Conservation (phyloP, 192 early-diverging fungal genomes). For the Neocallimastix lanati region DNA sequence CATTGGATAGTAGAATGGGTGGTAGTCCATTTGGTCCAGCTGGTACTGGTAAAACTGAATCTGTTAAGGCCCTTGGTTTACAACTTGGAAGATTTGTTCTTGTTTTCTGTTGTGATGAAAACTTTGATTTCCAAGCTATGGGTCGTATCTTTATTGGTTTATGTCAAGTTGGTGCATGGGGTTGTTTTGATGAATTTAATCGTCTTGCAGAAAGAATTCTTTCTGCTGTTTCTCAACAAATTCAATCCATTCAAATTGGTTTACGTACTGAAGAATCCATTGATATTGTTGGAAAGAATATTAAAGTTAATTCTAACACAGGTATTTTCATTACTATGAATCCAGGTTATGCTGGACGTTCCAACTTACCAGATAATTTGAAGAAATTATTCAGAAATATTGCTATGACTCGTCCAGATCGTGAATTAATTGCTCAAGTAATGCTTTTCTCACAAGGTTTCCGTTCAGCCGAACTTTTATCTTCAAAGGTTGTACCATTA, state of each 20-base stretch:
- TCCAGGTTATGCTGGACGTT: constrained; percentile 95
- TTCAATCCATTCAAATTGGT: constrained; percentile 95
- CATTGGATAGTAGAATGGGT: constrained; percentile 76
- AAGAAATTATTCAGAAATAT: constrained; percentile 98
- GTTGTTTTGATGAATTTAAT: constrained; percentile 99
- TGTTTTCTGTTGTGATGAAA: constrained; percentile 99
- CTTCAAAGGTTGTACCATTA: constrained; percentile 89
- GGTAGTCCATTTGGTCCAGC: constrained; percentile 97
- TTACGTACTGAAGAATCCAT: constrained; percentile 40
- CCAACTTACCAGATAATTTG: constrained; percentile 94
- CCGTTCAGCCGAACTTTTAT: constrained; percentile 79
- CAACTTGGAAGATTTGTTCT: constrained; percentile 92
- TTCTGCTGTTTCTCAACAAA: constrained; percentile 97
- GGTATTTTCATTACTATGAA: constrained; percentile 99
- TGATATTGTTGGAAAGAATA: constrained; percentile 77
- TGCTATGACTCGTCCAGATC: constrained; percentile 97
- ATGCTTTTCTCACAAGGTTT: constrained; percentile 99
- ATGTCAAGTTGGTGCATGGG: constrained; percentile 98
- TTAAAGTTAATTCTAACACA: constrained; percentile 72
- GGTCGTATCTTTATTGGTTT: constrained; percentile 98
- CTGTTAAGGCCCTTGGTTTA: constrained; percentile 88
- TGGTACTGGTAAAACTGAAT: constrained; percentile 98
- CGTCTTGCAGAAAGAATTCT: constrained; percentile 93
- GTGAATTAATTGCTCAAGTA: constrained; percentile 96
- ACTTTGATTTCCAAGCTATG: constrained; percentile 99